Evolutionary conservation across 2,329 filamentous ascomycete genomes (phyloP).

Genomic region (Leptographium lundbergii): DNA sequence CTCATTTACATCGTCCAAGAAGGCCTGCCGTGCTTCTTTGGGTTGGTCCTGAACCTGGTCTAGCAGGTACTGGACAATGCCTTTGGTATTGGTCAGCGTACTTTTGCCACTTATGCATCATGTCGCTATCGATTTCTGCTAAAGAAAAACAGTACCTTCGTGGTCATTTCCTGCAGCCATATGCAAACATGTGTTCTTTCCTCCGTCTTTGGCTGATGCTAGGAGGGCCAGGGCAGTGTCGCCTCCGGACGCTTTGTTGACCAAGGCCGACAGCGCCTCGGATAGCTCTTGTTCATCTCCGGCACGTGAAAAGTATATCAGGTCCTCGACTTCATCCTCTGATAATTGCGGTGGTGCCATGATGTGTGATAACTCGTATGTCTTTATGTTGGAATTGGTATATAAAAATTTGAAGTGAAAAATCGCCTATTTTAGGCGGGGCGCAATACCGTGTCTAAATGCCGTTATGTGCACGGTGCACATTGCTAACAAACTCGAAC

Average conservation of each 20-base stretch:
- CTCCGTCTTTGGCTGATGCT: constrained; percentile 55
- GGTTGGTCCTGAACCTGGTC: constrained; percentile 27
- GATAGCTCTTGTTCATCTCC: constrained; percentile 63
- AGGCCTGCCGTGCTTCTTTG: constrained; percentile 30
- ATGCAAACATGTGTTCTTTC: constrained; percentile 73
- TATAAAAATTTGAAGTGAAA: background rate
- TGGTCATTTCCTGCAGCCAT: constrained; percentile 91
- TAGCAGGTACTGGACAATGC: constrained; percentile 31
- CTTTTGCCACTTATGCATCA: background rate
- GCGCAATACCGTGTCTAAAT: background rate
- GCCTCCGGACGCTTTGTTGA: constrained; percentile 43
- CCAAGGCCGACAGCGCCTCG: constrained; percentile 43
- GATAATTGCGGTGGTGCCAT: constrained; percentile 35
- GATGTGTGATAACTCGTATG: background rate
- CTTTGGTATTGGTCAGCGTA: constrained; percentile 16
- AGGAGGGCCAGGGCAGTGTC: constrained; percentile 49
- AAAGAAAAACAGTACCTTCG: constrained; percentile 40
- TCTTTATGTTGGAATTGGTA: background rate
- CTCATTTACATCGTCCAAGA: constrained; percentile 59
- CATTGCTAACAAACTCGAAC: background rate
- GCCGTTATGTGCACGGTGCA: background rate
- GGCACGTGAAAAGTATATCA: constrained; percentile 73
- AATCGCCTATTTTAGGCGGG: constrained; percentile 1
- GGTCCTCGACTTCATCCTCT: constrained; percentile 78
- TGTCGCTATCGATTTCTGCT: background rate